phyloP scores from a whole-genome alignment of 371 early-diverging fungal genomes.

The Mortierella sp. region DNA sequence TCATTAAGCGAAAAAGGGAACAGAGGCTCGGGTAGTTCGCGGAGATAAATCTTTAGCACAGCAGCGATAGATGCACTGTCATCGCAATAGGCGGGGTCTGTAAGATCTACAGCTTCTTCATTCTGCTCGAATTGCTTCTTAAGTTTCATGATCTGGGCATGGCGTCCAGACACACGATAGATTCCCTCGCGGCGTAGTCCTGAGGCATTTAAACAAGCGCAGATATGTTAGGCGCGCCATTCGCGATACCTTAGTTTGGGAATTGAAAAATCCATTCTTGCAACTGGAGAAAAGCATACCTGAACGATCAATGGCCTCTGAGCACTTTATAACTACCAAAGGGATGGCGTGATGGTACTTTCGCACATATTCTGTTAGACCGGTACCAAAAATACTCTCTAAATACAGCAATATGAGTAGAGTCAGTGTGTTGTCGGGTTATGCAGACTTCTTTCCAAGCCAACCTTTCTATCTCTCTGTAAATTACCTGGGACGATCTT shows the following conservation, averaged over 20 bases:
- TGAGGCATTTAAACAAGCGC: background rate
- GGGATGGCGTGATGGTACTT: constrained; percentile 66
- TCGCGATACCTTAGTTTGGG: background rate
- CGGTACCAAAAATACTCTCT: constrained; percentile 73
- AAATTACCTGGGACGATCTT: constrained; percentile 35
- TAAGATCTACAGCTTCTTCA: constrained; percentile 62
- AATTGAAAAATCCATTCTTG: background rate
- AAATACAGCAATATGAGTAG: background rate
- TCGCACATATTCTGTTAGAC: constrained; percentile 61
- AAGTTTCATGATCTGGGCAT: constrained; percentile 67
- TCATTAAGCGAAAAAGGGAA: constrained; percentile 65
- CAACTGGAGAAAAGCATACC: constrained; percentile 40
- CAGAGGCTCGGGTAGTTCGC: constrained; percentile 74
- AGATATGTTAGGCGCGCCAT: background rate
- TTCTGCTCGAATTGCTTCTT: constrained; percentile 67
- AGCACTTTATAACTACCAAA: constrained; percentile 64
- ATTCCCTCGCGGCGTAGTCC: constrained; percentile 78
- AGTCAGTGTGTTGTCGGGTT: background rate
- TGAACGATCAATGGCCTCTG: constrained; percentile 70
- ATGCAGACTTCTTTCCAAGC: background rate
- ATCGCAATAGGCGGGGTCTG: constrained; percentile 57
- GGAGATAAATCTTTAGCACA: constrained; percentile 73
- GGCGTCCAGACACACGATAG: constrained; percentile 78
- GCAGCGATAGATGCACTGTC: constrained; percentile 73
- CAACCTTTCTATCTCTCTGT: background rate